Evolutionary conservation across 2,329 filamentous ascomycete species (phyloP).

Genomic region (Arthrobotrys iridis): DNA sequence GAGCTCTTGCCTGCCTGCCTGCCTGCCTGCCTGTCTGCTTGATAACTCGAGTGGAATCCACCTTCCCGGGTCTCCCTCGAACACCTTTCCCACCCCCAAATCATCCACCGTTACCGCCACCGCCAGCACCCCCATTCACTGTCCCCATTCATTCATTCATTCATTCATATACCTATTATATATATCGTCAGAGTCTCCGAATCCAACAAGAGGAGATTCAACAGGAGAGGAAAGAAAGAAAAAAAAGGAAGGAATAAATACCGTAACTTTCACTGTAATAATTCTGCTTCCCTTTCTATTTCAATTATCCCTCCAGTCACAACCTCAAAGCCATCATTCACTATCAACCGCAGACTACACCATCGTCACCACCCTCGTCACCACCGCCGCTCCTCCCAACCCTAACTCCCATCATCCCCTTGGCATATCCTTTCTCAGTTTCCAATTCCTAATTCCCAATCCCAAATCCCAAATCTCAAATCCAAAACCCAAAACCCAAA

Average conservation of each 20-base stretch:
- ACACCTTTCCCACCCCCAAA: not conserved
- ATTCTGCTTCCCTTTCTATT: slow-evolving; percentile 2
- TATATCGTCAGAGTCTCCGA: slow-evolving; percentile 1
- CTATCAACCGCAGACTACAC: not conserved
- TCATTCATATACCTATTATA: not conserved
- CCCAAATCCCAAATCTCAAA: slow-evolving; percentile 2
- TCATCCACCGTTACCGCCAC: no score
- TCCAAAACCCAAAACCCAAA: slow-evolving; percentile 17
- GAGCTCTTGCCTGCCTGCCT: no score
- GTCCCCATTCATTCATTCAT: not conserved
- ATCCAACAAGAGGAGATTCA: not conserved
- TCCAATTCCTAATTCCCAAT: no score
- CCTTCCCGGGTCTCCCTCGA: slow-evolving; percentile 5
- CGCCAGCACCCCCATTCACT: not conserved
- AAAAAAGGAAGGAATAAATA: not conserved
- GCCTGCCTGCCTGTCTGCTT: not conserved
- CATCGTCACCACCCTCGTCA: slow-evolving; percentile 2
- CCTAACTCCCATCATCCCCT: not conserved
- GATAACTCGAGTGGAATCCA: not conserved
- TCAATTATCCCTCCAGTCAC: slow-evolving; percentile 1
- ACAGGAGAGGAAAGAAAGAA: not conserved
- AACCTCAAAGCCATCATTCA: slow-evolving; percentile 4
- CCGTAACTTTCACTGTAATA: slow-evolving; percentile 23
- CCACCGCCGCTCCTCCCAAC: slow-evolving; percentile 7
- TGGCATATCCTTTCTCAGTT: not conserved